These are phyloP conservation scores for Cladophialophora yegresii DNA, from an alignment of 2,329 filamentous ascomycete genomes.

Conservation along the genomic window DNA sequence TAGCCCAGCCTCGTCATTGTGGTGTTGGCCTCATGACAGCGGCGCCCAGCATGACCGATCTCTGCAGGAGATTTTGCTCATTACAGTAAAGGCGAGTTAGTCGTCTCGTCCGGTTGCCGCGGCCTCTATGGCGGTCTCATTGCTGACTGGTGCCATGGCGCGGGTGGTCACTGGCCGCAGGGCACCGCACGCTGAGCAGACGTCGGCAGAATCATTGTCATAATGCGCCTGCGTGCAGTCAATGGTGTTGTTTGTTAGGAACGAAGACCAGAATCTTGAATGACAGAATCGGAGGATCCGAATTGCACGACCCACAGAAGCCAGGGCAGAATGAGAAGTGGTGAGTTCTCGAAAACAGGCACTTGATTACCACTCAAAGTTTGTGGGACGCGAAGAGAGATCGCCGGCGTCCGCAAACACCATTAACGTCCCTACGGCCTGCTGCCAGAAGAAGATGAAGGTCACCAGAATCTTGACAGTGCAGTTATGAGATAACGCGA, in stretches of 20 bases:
- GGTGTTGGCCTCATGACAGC: background rate
- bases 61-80: background rate
- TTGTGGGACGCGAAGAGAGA: no score
- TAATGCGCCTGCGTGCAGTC: background rate
- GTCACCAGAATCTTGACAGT: background rate
- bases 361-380: background rate
- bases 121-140: background rate
- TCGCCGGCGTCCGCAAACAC: background rate
- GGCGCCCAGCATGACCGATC: background rate
- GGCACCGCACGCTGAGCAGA: background rate
- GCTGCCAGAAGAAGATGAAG: background rate
- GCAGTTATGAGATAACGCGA: slow-evolving; percentile 15
- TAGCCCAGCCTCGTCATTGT: slow-evolving; percentile 1
- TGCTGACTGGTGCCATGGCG: background rate
- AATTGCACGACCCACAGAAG: no score
- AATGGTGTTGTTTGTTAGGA: background rate
- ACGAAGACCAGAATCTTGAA: background rate
- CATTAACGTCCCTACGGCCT: background rate
- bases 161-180: background rate
- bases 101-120: background rate
- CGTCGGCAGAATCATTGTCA: background rate
- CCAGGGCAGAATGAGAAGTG: background rate
- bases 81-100: background rate
- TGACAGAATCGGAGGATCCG: no score
- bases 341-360: background rate